Conservation (phyloP, 1,284 basidiomycete genomes). For the Neonothopanus nambi region DNA sequence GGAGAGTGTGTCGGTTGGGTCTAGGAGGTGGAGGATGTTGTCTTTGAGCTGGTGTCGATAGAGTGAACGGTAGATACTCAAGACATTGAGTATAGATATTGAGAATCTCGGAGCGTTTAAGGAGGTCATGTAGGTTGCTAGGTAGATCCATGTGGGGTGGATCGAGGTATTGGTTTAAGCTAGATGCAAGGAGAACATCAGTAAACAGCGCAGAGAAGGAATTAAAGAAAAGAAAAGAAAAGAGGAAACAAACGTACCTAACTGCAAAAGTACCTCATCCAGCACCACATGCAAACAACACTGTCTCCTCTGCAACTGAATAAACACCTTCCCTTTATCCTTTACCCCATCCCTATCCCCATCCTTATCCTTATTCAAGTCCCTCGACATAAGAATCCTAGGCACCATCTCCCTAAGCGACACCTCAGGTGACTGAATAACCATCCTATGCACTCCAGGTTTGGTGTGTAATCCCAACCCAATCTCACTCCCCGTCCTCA, state of each 20-base stretch:
- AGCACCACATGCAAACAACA: slow-evolving; percentile 49
- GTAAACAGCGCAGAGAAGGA: background rate
- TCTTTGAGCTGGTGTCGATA: background rate
- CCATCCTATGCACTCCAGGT: slow-evolving; percentile 45
- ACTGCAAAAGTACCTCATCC: slow-evolving; percentile 39
- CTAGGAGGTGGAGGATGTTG: slow-evolving; percentile 29
- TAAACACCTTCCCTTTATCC: background rate
- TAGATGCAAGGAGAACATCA: slow-evolving; percentile 1
- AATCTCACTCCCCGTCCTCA: slow-evolving; percentile 42
- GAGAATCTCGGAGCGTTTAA: slow-evolving; percentile 42
- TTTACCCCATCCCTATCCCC: no score
- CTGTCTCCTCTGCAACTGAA: slow-evolving; percentile 32
- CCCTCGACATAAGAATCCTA: slow-evolving; percentile 24
- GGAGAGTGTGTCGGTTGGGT: slow-evolving; percentile 33
- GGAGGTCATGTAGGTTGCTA: slow-evolving; percentile 39
- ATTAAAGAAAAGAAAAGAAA: background rate
- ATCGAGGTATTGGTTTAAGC: slow-evolving; percentile 24
- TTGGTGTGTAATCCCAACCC: slow-evolving; percentile 62
- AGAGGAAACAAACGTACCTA: slow-evolving; percentile 34
- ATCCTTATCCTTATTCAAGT: no score
- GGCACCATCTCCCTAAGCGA: slow-evolving; percentile 42
- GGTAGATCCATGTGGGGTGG: slow-evolving; percentile 32
- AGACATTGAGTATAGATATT: slow-evolving; percentile 33
- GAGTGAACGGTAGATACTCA: slow-evolving; percentile 21
- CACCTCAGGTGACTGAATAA: slow-evolving; percentile 28